Conservation (phyloP, 129 eudicot genomes). For the Tanacetum coccineum region DNA sequence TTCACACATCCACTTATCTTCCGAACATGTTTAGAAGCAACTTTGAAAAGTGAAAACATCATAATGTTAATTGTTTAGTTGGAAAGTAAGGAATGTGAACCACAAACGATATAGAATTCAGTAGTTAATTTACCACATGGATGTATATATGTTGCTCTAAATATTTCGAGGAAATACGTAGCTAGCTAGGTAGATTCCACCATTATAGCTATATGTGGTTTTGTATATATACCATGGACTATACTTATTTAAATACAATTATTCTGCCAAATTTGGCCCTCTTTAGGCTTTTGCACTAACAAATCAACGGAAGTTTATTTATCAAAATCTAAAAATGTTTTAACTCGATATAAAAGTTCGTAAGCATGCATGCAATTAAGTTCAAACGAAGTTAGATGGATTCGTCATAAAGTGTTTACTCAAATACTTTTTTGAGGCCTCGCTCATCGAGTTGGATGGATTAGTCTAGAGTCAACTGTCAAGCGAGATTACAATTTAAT, state of each 20-base stretch:
- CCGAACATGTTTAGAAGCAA: not conserved
- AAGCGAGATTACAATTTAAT: too few relatives aligned
- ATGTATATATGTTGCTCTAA: not conserved
- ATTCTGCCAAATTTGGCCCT: conserved; percentile 18
- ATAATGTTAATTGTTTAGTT: not conserved
- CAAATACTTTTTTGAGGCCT: too few relatives aligned
- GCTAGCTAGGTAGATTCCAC: conserved; percentile 8
- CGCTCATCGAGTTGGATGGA: too few relatives aligned
- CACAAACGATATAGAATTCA: not conserved
- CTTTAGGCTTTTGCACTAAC: conserved; percentile 4
- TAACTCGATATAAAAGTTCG: too few relatives aligned
- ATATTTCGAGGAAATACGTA: conserved; percentile 12
- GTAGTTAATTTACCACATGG: conserved; percentile 19
- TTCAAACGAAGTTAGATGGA: too few relatives aligned
- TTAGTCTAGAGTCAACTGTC: too few relatives aligned
- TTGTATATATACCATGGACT: conserved; percentile 2
- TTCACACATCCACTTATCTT: too few relatives aligned
- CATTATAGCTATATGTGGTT: not conserved
- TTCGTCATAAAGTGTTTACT: too few relatives aligned
- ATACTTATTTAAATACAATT: not conserved
- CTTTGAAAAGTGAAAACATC: not conserved
- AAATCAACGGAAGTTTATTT: not conserved
- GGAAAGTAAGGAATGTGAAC: not conserved
- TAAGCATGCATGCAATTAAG: too few relatives aligned
- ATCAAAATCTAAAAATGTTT: too few relatives aligned